phyloP scores from a whole-genome alignment of 192 early-diverging fungal species.

The Umbelopsis isabellina region DNA sequence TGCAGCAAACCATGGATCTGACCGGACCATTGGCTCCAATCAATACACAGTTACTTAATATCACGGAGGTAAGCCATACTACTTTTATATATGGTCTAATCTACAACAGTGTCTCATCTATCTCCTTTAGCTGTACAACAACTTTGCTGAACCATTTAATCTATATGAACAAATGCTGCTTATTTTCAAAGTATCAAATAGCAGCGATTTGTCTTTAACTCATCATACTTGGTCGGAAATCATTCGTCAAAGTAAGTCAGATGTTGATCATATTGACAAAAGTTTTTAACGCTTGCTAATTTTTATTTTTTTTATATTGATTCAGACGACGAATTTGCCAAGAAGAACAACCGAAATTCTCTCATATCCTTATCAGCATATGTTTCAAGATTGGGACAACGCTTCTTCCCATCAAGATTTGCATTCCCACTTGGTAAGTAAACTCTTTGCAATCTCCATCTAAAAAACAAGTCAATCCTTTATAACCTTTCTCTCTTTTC shows the following conservation, averaged over 20 bases:
- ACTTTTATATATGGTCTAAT: background rate
- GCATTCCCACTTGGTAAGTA: conserved; percentile 8
- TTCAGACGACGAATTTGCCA: conserved; percentile 1
- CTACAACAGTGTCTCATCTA: conserved; percentile 34
- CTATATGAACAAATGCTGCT: conserved; percentile 55
- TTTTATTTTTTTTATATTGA: no score
- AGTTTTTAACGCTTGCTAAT: no score
- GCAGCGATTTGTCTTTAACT: conserved; percentile 41
- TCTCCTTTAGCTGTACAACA: conserved; percentile 51
- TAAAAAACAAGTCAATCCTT: no score
- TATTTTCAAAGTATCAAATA: conserved; percentile 61
- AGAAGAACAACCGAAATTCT: background rate
- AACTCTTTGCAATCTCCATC: no score
- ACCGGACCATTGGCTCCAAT: background rate
- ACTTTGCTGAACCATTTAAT: conserved; percentile 53
- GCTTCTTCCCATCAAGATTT: conserved; percentile 14
- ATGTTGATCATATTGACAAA: background rate
- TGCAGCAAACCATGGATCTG: conserved; percentile 17
- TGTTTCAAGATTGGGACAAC: conserved; percentile 9
- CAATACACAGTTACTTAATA: conserved; percentile 7
- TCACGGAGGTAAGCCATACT: background rate
- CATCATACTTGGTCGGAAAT: conserved; percentile 12
- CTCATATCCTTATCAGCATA: conserved; percentile 12
- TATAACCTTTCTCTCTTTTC: background rate
- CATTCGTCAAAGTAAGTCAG: conserved; percentile 9